Percentiles rank a stretch among this genome's conserved stretches.
These are phyloP conservation scores for Helianthus annuus DNA, from an alignment of 129 eudicot species.

Conservation along the genomic window DNA sequence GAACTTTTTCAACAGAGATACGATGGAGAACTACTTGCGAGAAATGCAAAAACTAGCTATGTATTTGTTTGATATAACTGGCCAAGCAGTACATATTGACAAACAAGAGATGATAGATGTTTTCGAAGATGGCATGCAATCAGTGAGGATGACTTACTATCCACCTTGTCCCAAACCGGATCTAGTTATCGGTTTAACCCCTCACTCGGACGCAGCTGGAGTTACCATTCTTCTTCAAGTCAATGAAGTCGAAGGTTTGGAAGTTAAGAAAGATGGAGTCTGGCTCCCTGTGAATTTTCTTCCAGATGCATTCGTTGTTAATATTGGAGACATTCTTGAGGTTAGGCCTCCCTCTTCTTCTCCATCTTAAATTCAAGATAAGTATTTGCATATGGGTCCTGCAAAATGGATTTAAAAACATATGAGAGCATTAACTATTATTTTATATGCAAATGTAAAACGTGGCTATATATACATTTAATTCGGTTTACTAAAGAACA, in stretches of 20 bases:
- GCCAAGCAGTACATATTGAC: constrained; percentile 51
- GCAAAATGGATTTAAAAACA: neutral
- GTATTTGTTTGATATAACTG: constrained; percentile 39
- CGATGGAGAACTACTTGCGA: constrained; percentile 46
- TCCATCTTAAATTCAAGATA: constrained; percentile 4
- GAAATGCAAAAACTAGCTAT: constrained; percentile 47
- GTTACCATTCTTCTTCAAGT: constrained; percentile 56
- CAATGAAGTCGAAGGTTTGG: constrained; percentile 52
- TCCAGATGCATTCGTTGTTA: constrained; percentile 59
- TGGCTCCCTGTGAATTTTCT: constrained; percentile 55
- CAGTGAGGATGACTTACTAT: constrained; percentile 56
- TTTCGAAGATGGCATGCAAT: constrained; percentile 61
- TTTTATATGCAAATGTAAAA: constrained; percentile 11
- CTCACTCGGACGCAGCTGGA: constrained; percentile 63
- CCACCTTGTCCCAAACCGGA: constrained; percentile 73
- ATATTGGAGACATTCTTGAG: constrained; percentile 67
- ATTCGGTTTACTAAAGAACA: constrained; percentile 6
- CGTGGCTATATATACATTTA: constrained; percentile 27
- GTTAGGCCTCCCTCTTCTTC: constrained; percentile 22
- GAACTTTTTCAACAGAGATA: constrained; percentile 33
- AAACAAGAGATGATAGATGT: constrained; percentile 35
- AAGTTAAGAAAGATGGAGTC: constrained; percentile 53
- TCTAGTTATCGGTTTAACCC: constrained; percentile 51
- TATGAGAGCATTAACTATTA: neutral
- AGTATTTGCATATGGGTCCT: constrained; percentile 1